A percentile compares a stretch with the other conserved stretches of the same genome.
phyloP scores from a whole-genome alignment of 2,329 filamentous ascomycete genomes.

The Coniochaeta ligniaria region DNA sequence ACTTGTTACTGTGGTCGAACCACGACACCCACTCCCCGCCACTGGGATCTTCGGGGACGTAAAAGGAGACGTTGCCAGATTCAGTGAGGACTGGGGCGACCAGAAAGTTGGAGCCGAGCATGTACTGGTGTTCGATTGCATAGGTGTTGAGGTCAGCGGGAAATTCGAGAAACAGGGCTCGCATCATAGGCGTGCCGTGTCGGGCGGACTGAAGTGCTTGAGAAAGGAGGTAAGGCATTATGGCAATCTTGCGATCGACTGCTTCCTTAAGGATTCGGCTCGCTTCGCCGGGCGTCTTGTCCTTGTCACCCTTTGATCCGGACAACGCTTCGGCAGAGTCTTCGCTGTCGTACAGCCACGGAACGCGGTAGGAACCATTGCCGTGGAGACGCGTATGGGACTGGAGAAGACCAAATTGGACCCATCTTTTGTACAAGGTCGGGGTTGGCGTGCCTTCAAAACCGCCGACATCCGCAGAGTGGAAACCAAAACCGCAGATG shows the following conservation, averaged over 20 bases:
- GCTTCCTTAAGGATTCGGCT: no score
- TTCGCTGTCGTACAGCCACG: constrained; percentile 61
- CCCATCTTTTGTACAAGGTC: constrained; percentile 71
- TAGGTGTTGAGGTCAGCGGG: constrained; percentile 61
- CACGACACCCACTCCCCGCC: no score
- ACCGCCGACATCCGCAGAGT: constrained; percentile 22
- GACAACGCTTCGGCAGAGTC: constrained; percentile 36
- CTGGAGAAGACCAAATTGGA: constrained; percentile 66
- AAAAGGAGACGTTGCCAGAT: constrained; percentile 57
- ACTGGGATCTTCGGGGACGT: constrained; percentile 46
- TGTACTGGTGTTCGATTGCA: constrained; percentile 63
- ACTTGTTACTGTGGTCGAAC: no score
- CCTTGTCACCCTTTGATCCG: constrained; percentile 40
- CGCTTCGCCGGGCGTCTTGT: no score
- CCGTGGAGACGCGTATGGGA: constrained; percentile 66
- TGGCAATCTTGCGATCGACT: no score
- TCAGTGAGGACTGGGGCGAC: constrained; percentile 60
- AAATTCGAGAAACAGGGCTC: constrained; percentile 63
- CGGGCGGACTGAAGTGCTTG: constrained; percentile 26
- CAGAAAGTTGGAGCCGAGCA: constrained; percentile 58
- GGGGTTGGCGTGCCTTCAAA: constrained; percentile 62
- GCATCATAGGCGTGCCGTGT: constrained; percentile 30
- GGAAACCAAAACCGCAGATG: constrained; percentile 19
- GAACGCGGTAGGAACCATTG: constrained; percentile 64
- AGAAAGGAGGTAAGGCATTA: constrained; percentile 45